Evolutionary conservation across 352 stramenopile species (phyloP), one percentile per base, ranked within the genome.

Genomic region (Pythium myriotylum): DNA sequence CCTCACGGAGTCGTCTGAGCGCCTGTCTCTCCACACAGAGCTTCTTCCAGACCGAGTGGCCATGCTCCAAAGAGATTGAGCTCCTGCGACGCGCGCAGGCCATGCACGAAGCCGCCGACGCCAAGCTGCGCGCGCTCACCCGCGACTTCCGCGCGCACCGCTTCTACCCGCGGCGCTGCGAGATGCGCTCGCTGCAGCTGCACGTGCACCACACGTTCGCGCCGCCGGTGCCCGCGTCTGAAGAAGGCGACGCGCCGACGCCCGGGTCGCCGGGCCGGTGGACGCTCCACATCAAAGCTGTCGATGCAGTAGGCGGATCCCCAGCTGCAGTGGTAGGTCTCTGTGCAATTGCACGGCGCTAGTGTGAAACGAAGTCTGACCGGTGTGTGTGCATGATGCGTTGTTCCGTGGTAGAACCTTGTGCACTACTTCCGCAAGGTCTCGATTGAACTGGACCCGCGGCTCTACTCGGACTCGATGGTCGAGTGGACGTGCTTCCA

Each of bases 401-500:
- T 10, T 35, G 29, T 35, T n/a, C n/a, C n/a, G n/a, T n/a, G n/a
- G 29, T 35, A 92, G 82, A 91, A 84, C 74, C 86, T 92, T 54
- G 84, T 83, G 13, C 87, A 70, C 55, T 88, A 88, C 65, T 92
- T 92, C 49, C 77, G 83, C 35, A 92, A 92, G 59, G 72, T 70
- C 23, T 84, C 79, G 32, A 88, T 92, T 45, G 79, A 91, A 54
- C 55, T 92, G 35, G 79, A 89, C 37, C 79, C 83, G 33, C 80
- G 79, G 19, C 40, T 89, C 39, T 89, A 91, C 66, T 72, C 74
- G 6, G 83, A 91, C 58, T 77, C 84, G 32, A 72, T 86, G 50
- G 78, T 91, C 50, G 81, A 92, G 81, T 92, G 83, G 83, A 89
- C 81, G 46, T 89, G 81, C 53, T 92, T 89, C 54, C 80, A 90